Evolutionary conservation across 768 basidiomycete species (phyloP), one percentile per base, ranked within the genome.

Genomic region (Rhizopogon sp.): DNA sequence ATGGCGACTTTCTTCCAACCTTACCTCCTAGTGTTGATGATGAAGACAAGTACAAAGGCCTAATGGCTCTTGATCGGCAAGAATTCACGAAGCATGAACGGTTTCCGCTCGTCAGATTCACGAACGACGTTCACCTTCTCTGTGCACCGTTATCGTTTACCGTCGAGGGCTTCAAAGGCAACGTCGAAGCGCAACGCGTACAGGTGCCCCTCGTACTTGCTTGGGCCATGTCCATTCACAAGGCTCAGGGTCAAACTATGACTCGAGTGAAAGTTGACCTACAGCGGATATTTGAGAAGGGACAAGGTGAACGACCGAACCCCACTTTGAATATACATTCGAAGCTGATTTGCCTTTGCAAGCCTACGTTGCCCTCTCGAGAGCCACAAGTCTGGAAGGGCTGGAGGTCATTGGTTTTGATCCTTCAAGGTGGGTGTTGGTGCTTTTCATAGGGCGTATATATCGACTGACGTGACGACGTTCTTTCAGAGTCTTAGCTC

Each of bases 221-320:
- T 0, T 98, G 95, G 94, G 95, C 96, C 0, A 96, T 98, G 92
- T 91, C 89, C 39, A 98, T 98, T 60, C 97, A 99, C 71, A 99
- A 99, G 70, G 88, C 90, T 6, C 97, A 99, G 70, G 97, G 97
- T 7, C 97, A 98, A 70, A 98, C 97, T 0, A 78, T 99, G 29
- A 87, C 90, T 5, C 82, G 93, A 41, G 95, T 98, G 61, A 96
- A 90, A 63, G 94, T 98, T 42, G 94, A 98, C 63, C 77, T 99
- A 43, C 83, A 79, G 33, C 87, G 83, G 64, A 87, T 97, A 14
- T 99, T 99, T 63, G 97, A 93, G 69, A 93, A 90, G 66, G 91
- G 90, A 37, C 66, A 76, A 72, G 76, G 74, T 71, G 55, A 62
- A 25, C 9, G 13, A 37, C 16, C n/a, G 29, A 43, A 33, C n/a